Conservation (phyloP, 345 rosid genomes). For the Populus davidiana region DNA sequence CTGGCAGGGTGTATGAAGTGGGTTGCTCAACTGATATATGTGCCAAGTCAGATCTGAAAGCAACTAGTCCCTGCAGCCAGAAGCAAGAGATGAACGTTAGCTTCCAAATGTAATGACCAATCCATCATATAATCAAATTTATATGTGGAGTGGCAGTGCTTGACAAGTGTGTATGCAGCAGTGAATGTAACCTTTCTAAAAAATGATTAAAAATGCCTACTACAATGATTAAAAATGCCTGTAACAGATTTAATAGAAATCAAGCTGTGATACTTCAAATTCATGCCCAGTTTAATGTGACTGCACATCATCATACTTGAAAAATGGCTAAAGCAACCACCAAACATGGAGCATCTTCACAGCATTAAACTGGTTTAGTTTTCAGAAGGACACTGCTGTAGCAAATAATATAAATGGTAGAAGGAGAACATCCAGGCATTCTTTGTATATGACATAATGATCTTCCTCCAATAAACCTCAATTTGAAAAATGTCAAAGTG, state of each 20-base stretch:
- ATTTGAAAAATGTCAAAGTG: neutral
- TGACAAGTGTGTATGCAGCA: neutral
- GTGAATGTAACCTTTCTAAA: neutral
- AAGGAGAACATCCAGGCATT: neutral
- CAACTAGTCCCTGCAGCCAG: neutral
- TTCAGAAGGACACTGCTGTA: neutral
- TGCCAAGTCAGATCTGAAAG: neutral
- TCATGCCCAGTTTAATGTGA: neutral
- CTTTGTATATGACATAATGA: neutral
- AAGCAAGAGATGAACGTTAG: neutral
- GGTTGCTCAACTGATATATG: neutral
- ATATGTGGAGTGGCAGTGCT: neutral
- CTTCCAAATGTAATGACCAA: neutral
- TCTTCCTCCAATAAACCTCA: neutral
- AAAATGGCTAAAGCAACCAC: neutral
- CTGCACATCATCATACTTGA: neutral
- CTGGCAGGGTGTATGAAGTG: neutral
- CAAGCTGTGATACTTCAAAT: neutral
- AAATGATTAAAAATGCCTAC: neutral
- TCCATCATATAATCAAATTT: neutral
- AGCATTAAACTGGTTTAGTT: neutral
- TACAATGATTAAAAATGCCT: neutral
- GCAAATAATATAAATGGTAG: neutral
- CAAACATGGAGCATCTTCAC: neutral
- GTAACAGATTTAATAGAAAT: neutral